Conservation (phyloP, 2,329 filamentous ascomycete species). For the Trichophyton benhamiae region DNA sequence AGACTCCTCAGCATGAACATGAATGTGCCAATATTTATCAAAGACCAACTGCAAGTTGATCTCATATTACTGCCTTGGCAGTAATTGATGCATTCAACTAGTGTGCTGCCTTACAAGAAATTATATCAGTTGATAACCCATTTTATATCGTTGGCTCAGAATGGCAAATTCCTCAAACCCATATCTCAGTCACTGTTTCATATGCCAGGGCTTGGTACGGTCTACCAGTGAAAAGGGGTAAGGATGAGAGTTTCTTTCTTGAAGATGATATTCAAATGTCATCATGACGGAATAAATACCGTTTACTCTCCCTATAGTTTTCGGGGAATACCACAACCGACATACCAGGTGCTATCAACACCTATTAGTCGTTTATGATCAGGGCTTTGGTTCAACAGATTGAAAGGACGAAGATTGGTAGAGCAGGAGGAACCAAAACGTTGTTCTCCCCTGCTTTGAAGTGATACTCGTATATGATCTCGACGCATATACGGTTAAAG, state of each 20-base stretch:
- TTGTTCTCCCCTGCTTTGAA: neutral
- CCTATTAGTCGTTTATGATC: neutral
- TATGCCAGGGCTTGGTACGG: neutral
- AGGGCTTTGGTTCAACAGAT: neutral
- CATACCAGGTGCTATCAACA: no score
- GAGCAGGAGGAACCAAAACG: neutral
- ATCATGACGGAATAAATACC: no score
- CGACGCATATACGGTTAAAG: no score
- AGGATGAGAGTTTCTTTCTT: no score
- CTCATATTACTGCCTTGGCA: neutral
- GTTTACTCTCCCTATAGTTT: no score
- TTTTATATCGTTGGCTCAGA: neutral
- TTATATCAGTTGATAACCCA: neutral
- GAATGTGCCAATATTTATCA: no score
- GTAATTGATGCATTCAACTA: neutral
- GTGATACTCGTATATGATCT: no score
- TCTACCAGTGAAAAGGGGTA: no score
- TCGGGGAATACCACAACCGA: no score
- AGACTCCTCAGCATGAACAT: no score
- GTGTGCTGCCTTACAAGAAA: neutral
- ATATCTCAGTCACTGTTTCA: neutral
- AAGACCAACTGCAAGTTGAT: neutral
- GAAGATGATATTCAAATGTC: no score
- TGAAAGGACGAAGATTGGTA: neutral
- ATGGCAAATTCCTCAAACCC: neutral